Percentiles rank a stretch among this genome's conserved stretches.
phyloP scores from a whole-genome alignment of 1,284 basidiomycete species.

The Puccinia hordei region DNA sequence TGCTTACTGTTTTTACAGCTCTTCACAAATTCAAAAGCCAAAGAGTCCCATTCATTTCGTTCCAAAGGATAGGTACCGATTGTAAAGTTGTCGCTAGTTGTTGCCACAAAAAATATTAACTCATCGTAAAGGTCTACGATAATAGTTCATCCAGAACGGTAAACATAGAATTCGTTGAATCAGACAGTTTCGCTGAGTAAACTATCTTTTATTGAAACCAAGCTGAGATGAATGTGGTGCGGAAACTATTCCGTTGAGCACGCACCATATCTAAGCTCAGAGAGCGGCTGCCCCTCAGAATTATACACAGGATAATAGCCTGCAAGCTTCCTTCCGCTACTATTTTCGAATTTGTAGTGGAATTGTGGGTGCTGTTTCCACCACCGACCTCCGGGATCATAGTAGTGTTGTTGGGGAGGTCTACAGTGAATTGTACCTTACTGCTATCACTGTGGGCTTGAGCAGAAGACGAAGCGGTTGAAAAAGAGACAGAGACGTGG shows the following conservation, averaged over 20 bases:
- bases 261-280: conserved; percentile 44
- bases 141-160: neutral
- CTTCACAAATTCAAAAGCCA: conserved; percentile 37
- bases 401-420: neutral
- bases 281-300: conserved; percentile 8
- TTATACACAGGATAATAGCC: conserved; percentile 46
- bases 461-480: conserved; percentile 8
- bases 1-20: conserved; percentile 41
- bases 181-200: too few species aligned
- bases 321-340: conserved; percentile 4
- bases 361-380: neutral
- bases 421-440: neutral
- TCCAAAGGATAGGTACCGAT: conserved; percentile 7
- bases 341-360: neutral
- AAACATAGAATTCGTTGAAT: too few species aligned
- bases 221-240: neutral
- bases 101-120: conserved; percentile 40
- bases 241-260: neutral
- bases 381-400: neutral
- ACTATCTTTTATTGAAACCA: too few species aligned
- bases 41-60: conserved; percentile 21
- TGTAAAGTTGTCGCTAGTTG: conserved; percentile 35
- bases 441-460: neutral
- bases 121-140: conserved; percentile 44
- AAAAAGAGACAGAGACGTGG: conserved; percentile 2